Conservation (phyloP, 2,329 filamentous ascomycete genomes). For the Aspergillus pseudoglaucus region DNA sequence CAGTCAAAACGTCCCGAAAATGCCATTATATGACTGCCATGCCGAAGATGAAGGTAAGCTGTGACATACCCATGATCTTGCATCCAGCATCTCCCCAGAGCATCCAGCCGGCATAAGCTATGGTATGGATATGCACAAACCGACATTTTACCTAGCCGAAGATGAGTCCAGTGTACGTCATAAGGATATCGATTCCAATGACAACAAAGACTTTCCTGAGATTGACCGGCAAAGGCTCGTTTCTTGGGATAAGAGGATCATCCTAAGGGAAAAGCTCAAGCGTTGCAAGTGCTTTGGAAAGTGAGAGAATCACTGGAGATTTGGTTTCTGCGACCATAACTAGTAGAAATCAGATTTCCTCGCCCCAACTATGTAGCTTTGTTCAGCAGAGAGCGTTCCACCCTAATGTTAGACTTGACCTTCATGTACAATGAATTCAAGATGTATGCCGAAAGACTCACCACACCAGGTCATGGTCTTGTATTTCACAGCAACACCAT, state of each 20-base stretch:
- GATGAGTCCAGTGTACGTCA: conserved; percentile 52
- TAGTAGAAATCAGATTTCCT: conserved; percentile 1
- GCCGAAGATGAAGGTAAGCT: conserved; percentile 58
- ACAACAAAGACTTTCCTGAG: conserved; percentile 44
- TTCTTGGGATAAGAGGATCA: not conserved
- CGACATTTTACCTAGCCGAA: conserved; percentile 50
- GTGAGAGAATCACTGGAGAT: conserved; percentile 48
- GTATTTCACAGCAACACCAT: conserved; percentile 18
- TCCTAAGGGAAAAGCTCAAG: conserved; percentile 46
- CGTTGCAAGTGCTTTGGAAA: conserved; percentile 45
- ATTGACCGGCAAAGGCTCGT: conserved; percentile 1
- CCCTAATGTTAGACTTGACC: not conserved
- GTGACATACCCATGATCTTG: conserved; percentile 54
- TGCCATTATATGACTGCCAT: conserved; percentile 60
- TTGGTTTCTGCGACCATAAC: conserved; percentile 54
- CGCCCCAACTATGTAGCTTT: not conserved
- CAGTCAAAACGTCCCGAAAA: conserved; percentile 55
- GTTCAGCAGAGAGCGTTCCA: conserved; percentile 11
- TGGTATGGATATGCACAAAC: conserved; percentile 55
- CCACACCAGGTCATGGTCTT: conserved; percentile 22
- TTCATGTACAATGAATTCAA: no score
- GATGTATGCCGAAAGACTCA: conserved; percentile 1
- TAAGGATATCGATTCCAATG: conserved; percentile 44
- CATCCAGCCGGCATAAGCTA: conserved; percentile 58
- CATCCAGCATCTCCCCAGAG: conserved; percentile 54